phyloP scores from a whole-genome alignment of 2,329 filamentous ascomycete genomes.

The Aspergillus sp. region DNA sequence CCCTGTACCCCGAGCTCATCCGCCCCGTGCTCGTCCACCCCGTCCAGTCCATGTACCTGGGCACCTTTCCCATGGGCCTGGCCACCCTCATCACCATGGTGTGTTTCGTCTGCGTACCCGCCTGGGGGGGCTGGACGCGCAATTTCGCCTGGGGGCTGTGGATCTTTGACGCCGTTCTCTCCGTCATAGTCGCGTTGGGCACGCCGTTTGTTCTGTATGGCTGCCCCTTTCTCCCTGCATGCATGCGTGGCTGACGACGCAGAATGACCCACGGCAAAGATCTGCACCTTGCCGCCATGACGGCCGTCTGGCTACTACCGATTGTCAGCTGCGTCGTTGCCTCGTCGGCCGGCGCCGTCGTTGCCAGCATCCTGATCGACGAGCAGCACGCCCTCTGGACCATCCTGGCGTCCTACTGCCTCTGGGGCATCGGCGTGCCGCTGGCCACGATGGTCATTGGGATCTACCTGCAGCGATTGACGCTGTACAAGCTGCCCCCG shows the following conservation, averaged over 20 bases:
- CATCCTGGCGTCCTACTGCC: constrained; percentile 53
- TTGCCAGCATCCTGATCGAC: constrained; percentile 49
- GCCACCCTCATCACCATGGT: constrained; percentile 58
- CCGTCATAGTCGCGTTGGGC: constrained; percentile 42
- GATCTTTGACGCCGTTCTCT: constrained; percentile 47
- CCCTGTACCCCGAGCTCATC: constrained; percentile 56
- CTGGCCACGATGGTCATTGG: constrained; percentile 54
- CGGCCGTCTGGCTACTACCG: constrained; percentile 55
- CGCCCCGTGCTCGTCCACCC: constrained; percentile 55
- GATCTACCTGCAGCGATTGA: constrained; percentile 59
- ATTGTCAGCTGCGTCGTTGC: constrained; percentile 59
- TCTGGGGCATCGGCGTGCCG: constrained; percentile 56
- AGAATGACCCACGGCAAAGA: constrained; percentile 6
- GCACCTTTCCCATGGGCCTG: constrained; percentile 57
- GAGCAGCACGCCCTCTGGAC: constrained; percentile 49
- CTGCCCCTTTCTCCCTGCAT: neutral
- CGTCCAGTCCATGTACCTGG: constrained; percentile 57
- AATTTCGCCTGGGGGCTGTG: constrained; percentile 47
- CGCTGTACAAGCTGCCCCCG: constrained; percentile 55
- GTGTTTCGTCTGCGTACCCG: constrained; percentile 48
- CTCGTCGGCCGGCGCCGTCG: constrained; percentile 51
- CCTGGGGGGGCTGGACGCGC: constrained; percentile 49
- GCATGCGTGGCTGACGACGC: neutral
- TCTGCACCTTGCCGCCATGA: constrained; percentile 44
- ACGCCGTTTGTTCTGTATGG: constrained; percentile 47